Conservation (phyloP, 495 filamentous ascomycete species). For the Penicillium canariense region DNA sequence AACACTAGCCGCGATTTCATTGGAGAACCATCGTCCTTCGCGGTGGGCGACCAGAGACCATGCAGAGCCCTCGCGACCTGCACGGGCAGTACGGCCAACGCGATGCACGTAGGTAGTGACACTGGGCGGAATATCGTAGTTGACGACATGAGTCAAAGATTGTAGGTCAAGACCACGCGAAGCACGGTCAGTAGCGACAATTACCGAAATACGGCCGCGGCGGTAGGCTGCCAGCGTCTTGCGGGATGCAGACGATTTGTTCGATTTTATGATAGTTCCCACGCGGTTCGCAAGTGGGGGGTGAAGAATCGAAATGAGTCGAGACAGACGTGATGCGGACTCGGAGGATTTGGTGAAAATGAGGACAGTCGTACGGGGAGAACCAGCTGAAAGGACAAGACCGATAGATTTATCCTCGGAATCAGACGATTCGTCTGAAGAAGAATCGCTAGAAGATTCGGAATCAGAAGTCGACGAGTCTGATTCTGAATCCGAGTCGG, state of each 20-base stretch:
- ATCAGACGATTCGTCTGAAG: constrained; percentile 25
- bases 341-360: constrained; percentile 91
- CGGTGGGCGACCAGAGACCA: constrained; percentile 77
- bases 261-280: constrained; percentile 72
- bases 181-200: constrained; percentile 89
- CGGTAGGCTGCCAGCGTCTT: constrained; percentile 63
- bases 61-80: constrained; percentile 70
- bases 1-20: constrained; percentile 58
- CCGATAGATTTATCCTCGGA: constrained; percentile 8
- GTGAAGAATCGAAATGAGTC: constrained; percentile 67
- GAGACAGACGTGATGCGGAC: constrained; percentile 72
- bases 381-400: neutral
- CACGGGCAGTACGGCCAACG: constrained; percentile 86
- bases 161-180: constrained; percentile 88
- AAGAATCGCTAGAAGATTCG: constrained; percentile 23
- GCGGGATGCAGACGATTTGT: constrained; percentile 61
- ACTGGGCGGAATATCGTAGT: constrained; percentile 87
- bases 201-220: constrained; percentile 61
- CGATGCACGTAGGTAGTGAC: constrained; percentile 86
- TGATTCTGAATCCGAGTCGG: constrained; percentile 20
- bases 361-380: constrained; percentile 47
- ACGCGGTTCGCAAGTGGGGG: constrained; percentile 56
- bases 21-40: constrained; percentile 86
- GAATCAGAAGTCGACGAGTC: constrained; percentile 26
- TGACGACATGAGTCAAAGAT: constrained; percentile 78